Base-by-base conservation (phyloP, 23 red algal species). In the Pyropia haitanensis region DNA sequence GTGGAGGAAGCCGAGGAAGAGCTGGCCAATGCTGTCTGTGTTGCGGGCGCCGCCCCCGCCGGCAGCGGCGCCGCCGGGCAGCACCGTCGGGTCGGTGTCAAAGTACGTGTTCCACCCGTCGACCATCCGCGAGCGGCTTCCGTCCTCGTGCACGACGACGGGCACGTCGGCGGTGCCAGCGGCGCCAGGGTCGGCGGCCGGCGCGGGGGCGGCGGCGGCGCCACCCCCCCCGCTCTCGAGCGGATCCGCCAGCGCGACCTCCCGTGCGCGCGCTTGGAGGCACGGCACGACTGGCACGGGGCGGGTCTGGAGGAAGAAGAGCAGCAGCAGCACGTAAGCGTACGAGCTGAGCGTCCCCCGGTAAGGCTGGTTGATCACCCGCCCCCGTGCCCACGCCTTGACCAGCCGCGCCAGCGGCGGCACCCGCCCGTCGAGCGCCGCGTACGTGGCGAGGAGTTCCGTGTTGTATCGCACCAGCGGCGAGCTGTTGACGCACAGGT, bases 321-420 rank as follows among this genome's bases (percentile, higher is more conserved):
- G 81, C 16, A 91, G 64, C 70, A 98, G 49, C 27, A 98, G 60
- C 23, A 86, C 79, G 28, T 91, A 98, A 1, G 94, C 78, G 60
- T 98, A 98, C 17, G 84, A 90, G 65, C 94, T 98, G 54, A 98
- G 78, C 28, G 94, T 98, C 17, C 94, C 94, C 33, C 80, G 69
- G 67, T 89, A 98, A 0, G 94, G 76, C 60, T 98, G 81, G 67
- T 98, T 98, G 20, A 98, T 59, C 32, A 73, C 87, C 5, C 94
- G 83, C 24, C 64, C 64, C 66, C 85, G 82, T 31, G 94, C 94
- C 94, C 94, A 98, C 10, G 73, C 74, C 67, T 98, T 98, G 23
- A 98, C 76, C 17, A 91, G 68, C 44, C 91, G 64, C 56, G 78
- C 88, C 17, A 98, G 54, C 49, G 79, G 79, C 22, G 79, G 80